A percentile compares a stretch with the other conserved stretches of the same genome.
phyloP scores from a whole-genome alignment of 2,329 filamentous ascomycete species.

The Microdochium nivale region DNA sequence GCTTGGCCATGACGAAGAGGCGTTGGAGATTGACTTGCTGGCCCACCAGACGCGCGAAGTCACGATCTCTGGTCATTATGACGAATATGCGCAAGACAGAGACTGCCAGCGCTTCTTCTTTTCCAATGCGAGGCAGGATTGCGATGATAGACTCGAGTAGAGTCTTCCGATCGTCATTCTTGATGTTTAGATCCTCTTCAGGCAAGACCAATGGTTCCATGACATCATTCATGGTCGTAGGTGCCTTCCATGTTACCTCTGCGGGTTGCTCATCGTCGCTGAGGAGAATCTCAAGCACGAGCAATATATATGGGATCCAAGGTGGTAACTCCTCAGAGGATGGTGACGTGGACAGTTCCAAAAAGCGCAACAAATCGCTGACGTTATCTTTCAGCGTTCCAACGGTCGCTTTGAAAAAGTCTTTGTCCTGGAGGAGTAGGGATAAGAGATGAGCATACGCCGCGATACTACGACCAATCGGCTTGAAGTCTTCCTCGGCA shows the following conservation, averaged over 20 bases:
- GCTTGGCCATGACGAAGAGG: slow-evolving; percentile 91
- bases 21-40: slow-evolving; percentile 85
- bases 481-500: slow-evolving; percentile 54
- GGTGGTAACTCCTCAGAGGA: slow-evolving; percentile 72
- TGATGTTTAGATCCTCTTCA: slow-evolving; percentile 53
- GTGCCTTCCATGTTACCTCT: slow-evolving; percentile 61
- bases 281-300: slow-evolving; percentile 86
- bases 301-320: slow-evolving; percentile 84
- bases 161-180: slow-evolving; percentile 54
- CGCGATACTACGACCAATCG: slow-evolving; percentile 55
- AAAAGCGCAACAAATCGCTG: slow-evolving; percentile 65
- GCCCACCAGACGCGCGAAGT: slow-evolving; percentile 66
- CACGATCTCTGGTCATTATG: slow-evolving; percentile 73
- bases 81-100: slow-evolving; percentile 78
- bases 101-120: slow-evolving; percentile 76
- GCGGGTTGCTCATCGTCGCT: slow-evolving; percentile 78
- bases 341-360: slow-evolving; percentile 60
- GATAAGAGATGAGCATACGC: slow-evolving; percentile 90
- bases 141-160: slow-evolving; percentile 75
- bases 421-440: slow-evolving; percentile 71
- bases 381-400: slow-evolving; percentile 71
- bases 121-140: slow-evolving; percentile 76
- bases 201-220: slow-evolving; percentile 48
- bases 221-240: slow-evolving; percentile 38
- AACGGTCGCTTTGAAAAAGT: slow-evolving; percentile 71